phyloP scores from a whole-genome alignment of 345 rosid genomes.

The Citropsis articulata region DNA sequence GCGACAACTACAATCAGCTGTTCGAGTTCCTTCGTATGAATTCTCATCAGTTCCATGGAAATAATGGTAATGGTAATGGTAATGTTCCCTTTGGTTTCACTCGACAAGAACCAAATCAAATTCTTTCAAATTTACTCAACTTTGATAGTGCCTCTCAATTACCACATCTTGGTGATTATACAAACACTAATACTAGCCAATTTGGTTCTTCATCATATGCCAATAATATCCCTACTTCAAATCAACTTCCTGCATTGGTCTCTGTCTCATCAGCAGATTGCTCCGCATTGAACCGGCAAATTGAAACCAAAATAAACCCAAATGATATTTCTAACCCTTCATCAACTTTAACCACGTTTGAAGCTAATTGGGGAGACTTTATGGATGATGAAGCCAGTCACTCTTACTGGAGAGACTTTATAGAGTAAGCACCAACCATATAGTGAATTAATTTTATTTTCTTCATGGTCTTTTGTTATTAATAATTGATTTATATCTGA shows the following conservation, averaged over 20 bases:
- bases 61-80: slow-evolving; percentile 16
- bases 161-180: slow-evolving; percentile 8
- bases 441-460: too few species aligned
- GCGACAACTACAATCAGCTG: slow-evolving; percentile 20
- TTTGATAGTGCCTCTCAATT: slow-evolving; percentile 17
- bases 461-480: neutral
- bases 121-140: slow-evolving; percentile 27
- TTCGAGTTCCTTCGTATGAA: slow-evolving; percentile 24
- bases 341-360: slow-evolving; percentile 50
- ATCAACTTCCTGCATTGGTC: slow-evolving; percentile 43
- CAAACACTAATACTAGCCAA: slow-evolving; percentile 16
- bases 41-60: slow-evolving; percentile 3
- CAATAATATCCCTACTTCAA: slow-evolving; percentile 1
- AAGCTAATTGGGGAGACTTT: slow-evolving; percentile 41
- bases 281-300: slow-evolving; percentile 14
- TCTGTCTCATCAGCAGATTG: slow-evolving; percentile 38
- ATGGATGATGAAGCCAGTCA: slow-evolving; percentile 50
- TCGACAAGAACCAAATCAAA: slow-evolving; percentile 27
- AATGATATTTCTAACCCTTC: slow-evolving; percentile 45
- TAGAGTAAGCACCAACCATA: slow-evolving; percentile 39
- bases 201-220: slow-evolving; percentile 24
- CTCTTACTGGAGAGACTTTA: slow-evolving; percentile 54
- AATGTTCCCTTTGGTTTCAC: slow-evolving; percentile 21
- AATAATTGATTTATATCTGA: neutral
- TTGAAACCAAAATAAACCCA: slow-evolving; percentile 17